Percentiles rank a stretch among this genome's conserved stretches.
Conservation (phyloP, 306 rosid genomes). For the Trifolium subterraneum region DNA sequence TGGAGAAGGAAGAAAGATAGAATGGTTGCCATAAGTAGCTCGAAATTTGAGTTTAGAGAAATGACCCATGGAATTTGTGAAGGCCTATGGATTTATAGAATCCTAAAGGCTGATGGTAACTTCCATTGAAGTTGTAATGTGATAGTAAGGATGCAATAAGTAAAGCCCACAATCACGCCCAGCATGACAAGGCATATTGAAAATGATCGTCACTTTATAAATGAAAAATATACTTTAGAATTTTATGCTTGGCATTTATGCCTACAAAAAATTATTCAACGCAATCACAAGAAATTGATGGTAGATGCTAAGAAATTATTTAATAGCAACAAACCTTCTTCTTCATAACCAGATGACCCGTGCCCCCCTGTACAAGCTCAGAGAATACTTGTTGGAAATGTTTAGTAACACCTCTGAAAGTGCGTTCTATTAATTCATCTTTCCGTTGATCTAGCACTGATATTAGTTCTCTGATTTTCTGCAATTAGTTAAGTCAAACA, state of each 20-base stretch:
- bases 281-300: too few relatives aligned
- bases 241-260: too few relatives aligned
- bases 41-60: too few relatives aligned
- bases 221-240: not conserved
- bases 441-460: constrained; percentile 90
- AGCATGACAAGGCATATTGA: not conserved
- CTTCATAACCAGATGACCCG: constrained; percentile 91
- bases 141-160: not conserved
- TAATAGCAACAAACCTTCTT: constrained; percentile 69
- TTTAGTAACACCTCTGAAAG: constrained; percentile 97
- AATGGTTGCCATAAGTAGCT: not conserved
- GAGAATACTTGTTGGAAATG: constrained; percentile 96
- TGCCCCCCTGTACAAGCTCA: constrained; percentile 93
- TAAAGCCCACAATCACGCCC: not conserved
- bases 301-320: constrained; percentile 26
- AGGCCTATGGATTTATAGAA: too few relatives aligned
- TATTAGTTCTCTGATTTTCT: constrained; percentile 95
- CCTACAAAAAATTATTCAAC: too few relatives aligned
- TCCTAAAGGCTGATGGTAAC: too few relatives aligned
- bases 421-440: constrained; percentile 95
- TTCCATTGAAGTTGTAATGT: too few relatives aligned
- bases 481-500: constrained; percentile 43
- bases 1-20: not conserved
- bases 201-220: not conserved
- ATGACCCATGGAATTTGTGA: too few relatives aligned